Base-by-base conservation (phyloP, 2,329 filamentous ascomycete genomes). In the Didymella lethalis region DNA sequence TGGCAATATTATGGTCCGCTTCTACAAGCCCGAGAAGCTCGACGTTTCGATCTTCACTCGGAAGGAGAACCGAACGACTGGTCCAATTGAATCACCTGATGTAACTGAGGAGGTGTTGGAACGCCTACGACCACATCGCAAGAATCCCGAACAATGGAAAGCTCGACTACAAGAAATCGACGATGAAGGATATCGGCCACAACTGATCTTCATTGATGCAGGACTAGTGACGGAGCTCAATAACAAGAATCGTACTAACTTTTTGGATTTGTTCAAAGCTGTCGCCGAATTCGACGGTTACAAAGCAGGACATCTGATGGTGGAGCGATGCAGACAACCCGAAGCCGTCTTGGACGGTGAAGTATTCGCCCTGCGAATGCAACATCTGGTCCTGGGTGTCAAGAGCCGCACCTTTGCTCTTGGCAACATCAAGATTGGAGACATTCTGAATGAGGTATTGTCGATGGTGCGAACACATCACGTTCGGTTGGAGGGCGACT, bases 1-100 rank as follows among this genome's bases (percentile, higher is more conserved):
- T 0, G 95, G 95, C 26, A 99, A 99, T 76, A 98, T 99, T 79
- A 98, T 99, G 93, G 94, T 99, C 46, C 92, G 96, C 63, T 99
- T 99, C 81, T 97, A 98, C 78, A 88, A 94, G 70, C 88, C 93
- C 0, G 87, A 88, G 14, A 85, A 89, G 61, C 85, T 94, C 0
- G 86, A 90, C 48, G 80, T 96, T 0, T 81, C 83, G 23, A 79
- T 89, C 5, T 77, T 82, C 54, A 79, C 76, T 3, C 76, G 67
- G 10, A 72, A 72, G 57, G 70, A 74, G 50, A 64, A 75, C 36
- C 69, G 72, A 32, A 73, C 59, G 4, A 75, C 73, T 18, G 72
- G 73, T 2, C 73, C 75, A 7, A 72, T 84, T 38, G 81, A 84
- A 8, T 83, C 85, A 23, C 82, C 84, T 11, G 92, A 97, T 74